Evolutionary conservation across 2,329 filamentous ascomycete species (phyloP).

Genomic region (Cladorrhinum sp.): DNA sequence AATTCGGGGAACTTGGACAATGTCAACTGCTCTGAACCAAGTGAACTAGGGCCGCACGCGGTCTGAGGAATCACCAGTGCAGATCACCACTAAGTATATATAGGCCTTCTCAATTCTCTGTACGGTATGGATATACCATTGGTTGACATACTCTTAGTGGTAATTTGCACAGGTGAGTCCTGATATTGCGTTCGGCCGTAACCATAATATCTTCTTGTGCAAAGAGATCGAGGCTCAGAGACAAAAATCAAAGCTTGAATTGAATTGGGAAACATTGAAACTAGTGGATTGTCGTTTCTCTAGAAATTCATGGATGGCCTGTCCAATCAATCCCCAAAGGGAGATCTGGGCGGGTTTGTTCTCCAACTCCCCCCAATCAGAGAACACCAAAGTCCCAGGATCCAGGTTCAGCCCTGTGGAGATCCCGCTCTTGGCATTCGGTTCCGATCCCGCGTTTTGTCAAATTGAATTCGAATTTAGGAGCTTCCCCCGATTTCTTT

Average conservation of each 20-base stretch:
- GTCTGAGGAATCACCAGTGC: no score
- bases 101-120: no score
- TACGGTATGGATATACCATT: no score
- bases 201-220: neutral
- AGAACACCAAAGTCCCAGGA: neutral
- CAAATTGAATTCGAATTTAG: neutral
- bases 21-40: no score
- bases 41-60: no score
- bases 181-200: neutral
- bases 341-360: neutral
- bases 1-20: no score
- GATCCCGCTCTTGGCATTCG: neutral
- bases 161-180: no score
- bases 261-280: neutral
- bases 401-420: slow-evolving; percentile 15
- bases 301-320: neutral
- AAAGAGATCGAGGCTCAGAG: neutral
- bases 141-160: no score
- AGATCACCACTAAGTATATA: no score
- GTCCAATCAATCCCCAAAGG: neutral
- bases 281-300: neutral
- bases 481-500: neutral
- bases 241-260: neutral
- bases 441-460: neutral
- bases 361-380: neutral